Conservation (phyloP, 2,329 filamentous ascomycete genomes). For the Exophiala bonariae region DNA sequence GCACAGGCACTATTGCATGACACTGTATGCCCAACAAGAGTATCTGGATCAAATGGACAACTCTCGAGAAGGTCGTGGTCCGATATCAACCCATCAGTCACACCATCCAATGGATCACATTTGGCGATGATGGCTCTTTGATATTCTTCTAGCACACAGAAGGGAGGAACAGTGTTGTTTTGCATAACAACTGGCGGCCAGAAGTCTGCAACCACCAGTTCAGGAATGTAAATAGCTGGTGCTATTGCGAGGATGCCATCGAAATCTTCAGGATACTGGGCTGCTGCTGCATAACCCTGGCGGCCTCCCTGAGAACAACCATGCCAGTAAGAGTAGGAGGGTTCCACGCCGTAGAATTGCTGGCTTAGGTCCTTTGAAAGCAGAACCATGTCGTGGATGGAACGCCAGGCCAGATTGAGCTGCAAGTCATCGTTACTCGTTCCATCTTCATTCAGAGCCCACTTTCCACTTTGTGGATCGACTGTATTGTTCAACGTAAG, state of each 20-base stretch:
- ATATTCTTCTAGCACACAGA: slow-evolving; percentile 39
- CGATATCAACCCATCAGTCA: slow-evolving; percentile 29
- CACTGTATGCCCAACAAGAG: slow-evolving; percentile 9
- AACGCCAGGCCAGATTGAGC: slow-evolving; percentile 36
- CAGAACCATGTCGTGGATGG: slow-evolving; percentile 36
- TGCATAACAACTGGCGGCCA: slow-evolving; percentile 31
- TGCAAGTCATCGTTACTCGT: slow-evolving; percentile 35
- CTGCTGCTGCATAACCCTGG: slow-evolving; percentile 54
- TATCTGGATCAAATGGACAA: slow-evolving; percentile 17
- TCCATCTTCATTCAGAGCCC: slow-evolving; percentile 26
- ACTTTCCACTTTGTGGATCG: slow-evolving; percentile 11
- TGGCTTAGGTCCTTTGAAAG: slow-evolving; percentile 26
- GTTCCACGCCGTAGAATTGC: slow-evolving; percentile 16
- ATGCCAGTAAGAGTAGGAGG: slow-evolving; percentile 47
- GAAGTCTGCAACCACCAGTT: slow-evolving; percentile 31
- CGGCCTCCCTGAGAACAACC: slow-evolving; percentile 63
- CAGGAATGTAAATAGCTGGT: slow-evolving; percentile 27
- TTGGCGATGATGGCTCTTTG: slow-evolving; percentile 34
- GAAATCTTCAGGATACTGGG: slow-evolving; percentile 26
- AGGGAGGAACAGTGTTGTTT: slow-evolving; percentile 27
- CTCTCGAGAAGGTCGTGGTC: slow-evolving; percentile 12
- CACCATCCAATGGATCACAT: slow-evolving; percentile 31
- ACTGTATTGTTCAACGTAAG: slow-evolving; percentile 12
- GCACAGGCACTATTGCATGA: slow-evolving; percentile 6
- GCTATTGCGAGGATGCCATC: slow-evolving; percentile 31